These are phyloP conservation scores for Monilinia aucupariae DNA, from an alignment of 2,329 filamentous ascomycete genomes.

Conservation along the genomic window DNA sequence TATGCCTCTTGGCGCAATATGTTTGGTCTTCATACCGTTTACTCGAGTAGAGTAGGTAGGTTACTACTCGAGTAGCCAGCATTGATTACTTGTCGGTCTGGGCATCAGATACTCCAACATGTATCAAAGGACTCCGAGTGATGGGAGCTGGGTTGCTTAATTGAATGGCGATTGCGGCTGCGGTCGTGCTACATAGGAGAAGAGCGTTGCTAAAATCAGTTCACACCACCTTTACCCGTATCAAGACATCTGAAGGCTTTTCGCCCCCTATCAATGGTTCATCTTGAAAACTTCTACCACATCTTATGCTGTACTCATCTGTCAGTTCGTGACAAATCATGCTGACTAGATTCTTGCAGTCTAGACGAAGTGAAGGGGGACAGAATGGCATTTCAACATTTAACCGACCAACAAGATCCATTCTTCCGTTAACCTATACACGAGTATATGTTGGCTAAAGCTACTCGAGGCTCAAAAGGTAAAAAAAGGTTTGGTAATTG, in stretches of 20 bases:
- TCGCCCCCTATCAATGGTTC: neutral
- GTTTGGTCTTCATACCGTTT: conserved; percentile 60
- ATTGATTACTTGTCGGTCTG: no score
- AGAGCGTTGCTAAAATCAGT: conserved; percentile 40
- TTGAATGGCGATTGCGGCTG: conserved; percentile 53
- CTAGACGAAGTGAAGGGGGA: conserved; percentile 57
- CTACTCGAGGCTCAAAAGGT: neutral
- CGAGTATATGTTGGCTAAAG: no score
- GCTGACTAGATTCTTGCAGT: neutral
- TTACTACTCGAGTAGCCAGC: no score
- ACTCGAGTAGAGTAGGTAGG: no score
- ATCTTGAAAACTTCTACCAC: neutral
- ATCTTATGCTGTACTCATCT: neutral
- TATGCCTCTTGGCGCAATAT: conserved; percentile 67
- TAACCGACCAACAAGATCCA: conserved; percentile 64
- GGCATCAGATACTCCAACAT: no score
- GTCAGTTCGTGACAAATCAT: neutral
- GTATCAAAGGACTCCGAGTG: no score
- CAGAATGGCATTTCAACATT: conserved; percentile 59
- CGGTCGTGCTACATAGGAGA: conserved; percentile 48
- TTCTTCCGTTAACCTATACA: conserved; percentile 54
- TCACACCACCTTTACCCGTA: neutral
- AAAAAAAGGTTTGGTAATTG: neutral
- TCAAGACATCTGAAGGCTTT: rapidly evolving
- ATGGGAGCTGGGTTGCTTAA: no score